These are phyloP conservation scores for Pythium graminicola DNA, from an alignment of 352 stramenopile genomes.

Conservation along the genomic window DNA sequence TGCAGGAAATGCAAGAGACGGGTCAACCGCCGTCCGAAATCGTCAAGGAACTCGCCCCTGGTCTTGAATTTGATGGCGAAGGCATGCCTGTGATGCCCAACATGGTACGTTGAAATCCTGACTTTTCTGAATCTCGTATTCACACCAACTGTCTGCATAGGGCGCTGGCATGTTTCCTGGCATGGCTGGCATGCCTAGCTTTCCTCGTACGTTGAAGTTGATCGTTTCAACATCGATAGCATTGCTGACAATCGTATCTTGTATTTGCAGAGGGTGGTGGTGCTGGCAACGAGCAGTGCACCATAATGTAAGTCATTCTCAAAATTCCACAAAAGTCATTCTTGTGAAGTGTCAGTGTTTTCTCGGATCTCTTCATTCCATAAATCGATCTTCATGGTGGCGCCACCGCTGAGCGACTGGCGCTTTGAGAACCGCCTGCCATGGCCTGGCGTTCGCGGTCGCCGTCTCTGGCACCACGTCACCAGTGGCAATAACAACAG, in stretches of 20 bases:
- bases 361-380: constrained; percentile 1
- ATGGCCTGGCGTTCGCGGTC: constrained; percentile 46
- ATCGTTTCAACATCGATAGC: not conserved
- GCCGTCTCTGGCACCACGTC: constrained; percentile 26
- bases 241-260: constrained; percentile 3
- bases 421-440: constrained; percentile 30
- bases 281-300: constrained; percentile 68
- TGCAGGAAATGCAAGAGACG: constrained; percentile 94
- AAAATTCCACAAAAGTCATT: constrained; percentile 13
- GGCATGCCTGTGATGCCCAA: constrained; percentile 96
- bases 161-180: constrained; percentile 69
- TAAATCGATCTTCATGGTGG: constrained; percentile 11
- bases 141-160: too few relatives aligned
- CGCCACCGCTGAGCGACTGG: constrained; percentile 12
- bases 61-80: constrained; percentile 94
- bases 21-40: constrained; percentile 96
- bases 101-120: constrained; percentile 54
- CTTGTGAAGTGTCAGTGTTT: constrained; percentile 2
- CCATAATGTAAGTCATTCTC: constrained; percentile 45
- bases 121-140: not conserved
- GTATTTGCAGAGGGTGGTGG: constrained; percentile 34
- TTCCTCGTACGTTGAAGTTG: constrained; percentile 42
- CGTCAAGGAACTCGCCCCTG: constrained; percentile 97
- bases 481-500: not conserved
- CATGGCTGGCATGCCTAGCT: constrained; percentile 77